Percentiles rank a stretch among this genome's conserved stretches.
Evolutionary conservation across 768 basidiomycete genomes (phyloP).

Genomic region (Cyclocybe cylindracea): DNA sequence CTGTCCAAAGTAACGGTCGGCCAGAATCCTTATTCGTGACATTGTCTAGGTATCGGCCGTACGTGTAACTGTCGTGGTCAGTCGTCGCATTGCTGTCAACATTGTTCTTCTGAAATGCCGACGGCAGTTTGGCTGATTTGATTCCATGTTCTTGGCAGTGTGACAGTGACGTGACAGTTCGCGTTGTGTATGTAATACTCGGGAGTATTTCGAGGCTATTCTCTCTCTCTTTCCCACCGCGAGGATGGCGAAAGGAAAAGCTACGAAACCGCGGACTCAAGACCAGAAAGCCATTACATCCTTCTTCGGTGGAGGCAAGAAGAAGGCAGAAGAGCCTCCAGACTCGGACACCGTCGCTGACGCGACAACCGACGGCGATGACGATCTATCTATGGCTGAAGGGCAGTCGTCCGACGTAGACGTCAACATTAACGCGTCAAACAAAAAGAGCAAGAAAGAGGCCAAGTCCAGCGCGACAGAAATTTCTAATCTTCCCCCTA

Average conservation of each 20-base stretch:
- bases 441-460: constrained; percentile 27
- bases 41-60: not conserved
- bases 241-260: constrained; percentile 51
- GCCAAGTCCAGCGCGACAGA: constrained; percentile 50
- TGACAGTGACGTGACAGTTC: constrained; percentile 17
- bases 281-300: constrained; percentile 55
- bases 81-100: too few species aligned
- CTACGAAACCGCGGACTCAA: constrained; percentile 35
- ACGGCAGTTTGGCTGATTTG: too few species aligned
- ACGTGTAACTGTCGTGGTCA: too few species aligned
- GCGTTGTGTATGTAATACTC: not conserved
- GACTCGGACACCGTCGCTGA: constrained; percentile 30
- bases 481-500: constrained; percentile 73
- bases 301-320: constrained; percentile 50
- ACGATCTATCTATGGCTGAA: constrained; percentile 26
- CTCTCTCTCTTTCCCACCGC: constrained; percentile 16
- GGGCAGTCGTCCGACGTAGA: constrained; percentile 34
- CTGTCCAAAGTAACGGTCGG: constrained; percentile 34
- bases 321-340: constrained; percentile 15
- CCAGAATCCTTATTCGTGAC: constrained; percentile 5
- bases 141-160: too few species aligned
- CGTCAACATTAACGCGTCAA: constrained; percentile 34
- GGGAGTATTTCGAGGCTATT: constrained; percentile 6
- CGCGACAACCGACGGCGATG: constrained; percentile 19
- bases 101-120: too few species aligned